Conservation (phyloP, 2,329 filamentous ascomycete species). For the Scleromitrula shiraiana region DNA sequence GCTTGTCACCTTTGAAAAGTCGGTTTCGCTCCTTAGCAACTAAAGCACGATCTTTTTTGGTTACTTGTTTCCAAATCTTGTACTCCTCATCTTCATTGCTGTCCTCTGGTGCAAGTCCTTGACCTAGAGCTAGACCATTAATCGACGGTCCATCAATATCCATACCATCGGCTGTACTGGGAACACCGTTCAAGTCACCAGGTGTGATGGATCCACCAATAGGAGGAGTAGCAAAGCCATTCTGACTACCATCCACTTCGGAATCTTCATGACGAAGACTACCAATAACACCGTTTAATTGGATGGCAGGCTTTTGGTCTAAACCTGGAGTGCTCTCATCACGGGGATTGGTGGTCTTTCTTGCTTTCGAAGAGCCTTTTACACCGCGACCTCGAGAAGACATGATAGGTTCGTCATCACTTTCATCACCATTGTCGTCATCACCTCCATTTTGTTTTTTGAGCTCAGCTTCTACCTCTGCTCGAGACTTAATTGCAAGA, state of each 20-base stretch:
- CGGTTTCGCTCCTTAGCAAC: slow-evolving; percentile 79
- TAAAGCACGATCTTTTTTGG: slow-evolving; percentile 86
- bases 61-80: slow-evolving; percentile 98
- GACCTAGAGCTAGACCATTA: slow-evolving; percentile 54
- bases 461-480: slow-evolving; percentile 86
- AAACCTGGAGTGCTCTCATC: slow-evolving; percentile 72
- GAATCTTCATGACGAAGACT: slow-evolving; percentile 61
- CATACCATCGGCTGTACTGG: slow-evolving; percentile 75
- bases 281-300: slow-evolving; percentile 55
- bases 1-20: slow-evolving; percentile 74
- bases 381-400: slow-evolving; percentile 75
- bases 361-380: slow-evolving; percentile 56
- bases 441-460: slow-evolving; percentile 80
- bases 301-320: slow-evolving; percentile 65
- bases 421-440: slow-evolving; percentile 78
- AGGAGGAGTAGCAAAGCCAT: slow-evolving; percentile 79
- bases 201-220: slow-evolving; percentile 67
- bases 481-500: slow-evolving; percentile 79
- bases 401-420: slow-evolving; percentile 97
- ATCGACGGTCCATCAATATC: slow-evolving; percentile 75
- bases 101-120: slow-evolving; percentile 63
- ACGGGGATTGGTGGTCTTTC: slow-evolving; percentile 64
- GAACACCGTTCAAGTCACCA: slow-evolving; percentile 57
- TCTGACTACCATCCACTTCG: slow-evolving; percentile 72
- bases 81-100: slow-evolving; percentile 87